Conservation (phyloP, 139 green algal genomes). For the Chlamydomonas urium region DNA sequence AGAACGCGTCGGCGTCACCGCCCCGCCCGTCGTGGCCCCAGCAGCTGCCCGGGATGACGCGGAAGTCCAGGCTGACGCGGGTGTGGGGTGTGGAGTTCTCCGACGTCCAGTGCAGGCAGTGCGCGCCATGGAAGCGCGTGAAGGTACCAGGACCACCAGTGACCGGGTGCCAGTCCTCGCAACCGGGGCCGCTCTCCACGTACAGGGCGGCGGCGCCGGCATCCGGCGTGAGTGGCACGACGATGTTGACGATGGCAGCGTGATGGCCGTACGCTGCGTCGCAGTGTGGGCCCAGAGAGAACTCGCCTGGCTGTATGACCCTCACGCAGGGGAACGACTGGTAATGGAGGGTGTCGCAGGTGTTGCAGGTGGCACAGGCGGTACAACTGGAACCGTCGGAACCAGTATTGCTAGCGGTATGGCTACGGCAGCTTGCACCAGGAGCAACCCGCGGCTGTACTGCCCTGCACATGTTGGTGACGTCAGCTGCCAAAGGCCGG, state of each 20-base stretch:
- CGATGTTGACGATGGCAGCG: background rate
- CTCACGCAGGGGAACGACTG: background rate
- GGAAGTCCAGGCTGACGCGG: too few species aligned
- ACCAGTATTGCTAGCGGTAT: too few species aligned
- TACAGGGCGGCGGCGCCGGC: background rate
- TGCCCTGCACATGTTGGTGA: too few species aligned
- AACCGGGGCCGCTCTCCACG: background rate
- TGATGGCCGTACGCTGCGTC: background rate
- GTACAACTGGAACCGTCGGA: too few species aligned
- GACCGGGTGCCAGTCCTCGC: background rate
- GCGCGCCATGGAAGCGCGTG: background rate
- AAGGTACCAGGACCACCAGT: background rate
- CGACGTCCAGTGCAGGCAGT: background rate
- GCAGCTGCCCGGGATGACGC: too few species aligned
- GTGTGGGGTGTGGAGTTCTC: background rate
- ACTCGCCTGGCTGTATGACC: background rate
- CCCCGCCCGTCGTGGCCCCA: too few species aligned
- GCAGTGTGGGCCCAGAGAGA: background rate
- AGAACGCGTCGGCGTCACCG: too few species aligned
- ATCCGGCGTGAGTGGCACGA: background rate
- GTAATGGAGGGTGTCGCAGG: too few species aligned
- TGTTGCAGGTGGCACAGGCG: too few species aligned
- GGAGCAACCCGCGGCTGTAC: too few species aligned
- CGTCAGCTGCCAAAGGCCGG: too few species aligned
- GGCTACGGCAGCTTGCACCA: too few species aligned